Evolutionary conservation across 345 rosid genomes (phyloP).

Genomic region (Moricandia arvensis): DNA sequence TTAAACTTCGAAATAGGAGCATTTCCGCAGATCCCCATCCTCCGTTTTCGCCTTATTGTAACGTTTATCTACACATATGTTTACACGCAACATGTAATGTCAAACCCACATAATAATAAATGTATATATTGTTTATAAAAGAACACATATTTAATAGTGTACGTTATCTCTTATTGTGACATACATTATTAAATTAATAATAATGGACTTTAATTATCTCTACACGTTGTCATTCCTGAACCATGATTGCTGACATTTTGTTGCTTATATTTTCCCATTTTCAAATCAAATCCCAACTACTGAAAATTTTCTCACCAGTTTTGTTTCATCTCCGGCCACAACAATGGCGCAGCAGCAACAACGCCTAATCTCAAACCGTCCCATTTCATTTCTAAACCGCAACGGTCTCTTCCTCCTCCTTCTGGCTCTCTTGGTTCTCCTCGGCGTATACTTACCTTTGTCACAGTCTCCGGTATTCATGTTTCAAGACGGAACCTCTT

Average conservation of each 20-base stretch:
- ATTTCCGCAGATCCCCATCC: no score
- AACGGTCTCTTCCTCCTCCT: neutral
- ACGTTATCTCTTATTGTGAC: no score
- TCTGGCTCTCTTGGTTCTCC: conserved; percentile 3
- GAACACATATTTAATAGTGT: no score
- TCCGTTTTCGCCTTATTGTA: no score
- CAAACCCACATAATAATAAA: no score
- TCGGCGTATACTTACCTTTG: conserved; percentile 22
- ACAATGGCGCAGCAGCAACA: conserved; percentile 7
- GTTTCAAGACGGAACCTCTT: conserved; percentile 38
- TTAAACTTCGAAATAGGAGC: no score
- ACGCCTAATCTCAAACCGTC: neutral
- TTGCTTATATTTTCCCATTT: neutral
- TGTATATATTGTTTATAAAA: no score
- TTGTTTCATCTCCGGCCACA: neutral
- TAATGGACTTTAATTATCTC: no score
- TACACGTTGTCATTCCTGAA: no score
- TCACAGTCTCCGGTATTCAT: conserved; percentile 43
- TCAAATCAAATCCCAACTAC: neutral
- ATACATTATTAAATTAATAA: no score
- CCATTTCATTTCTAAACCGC: conserved; percentile 10
- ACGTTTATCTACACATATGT: no score
- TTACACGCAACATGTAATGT: no score
- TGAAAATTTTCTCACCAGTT: neutral
- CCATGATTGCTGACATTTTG: neutral